A percentile compares a stretch with the other conserved stretches of the same genome.
These are phyloP conservation scores for Anisodus tanguticus DNA, from an alignment of 257 asterid genomes.

Conservation along the genomic window DNA sequence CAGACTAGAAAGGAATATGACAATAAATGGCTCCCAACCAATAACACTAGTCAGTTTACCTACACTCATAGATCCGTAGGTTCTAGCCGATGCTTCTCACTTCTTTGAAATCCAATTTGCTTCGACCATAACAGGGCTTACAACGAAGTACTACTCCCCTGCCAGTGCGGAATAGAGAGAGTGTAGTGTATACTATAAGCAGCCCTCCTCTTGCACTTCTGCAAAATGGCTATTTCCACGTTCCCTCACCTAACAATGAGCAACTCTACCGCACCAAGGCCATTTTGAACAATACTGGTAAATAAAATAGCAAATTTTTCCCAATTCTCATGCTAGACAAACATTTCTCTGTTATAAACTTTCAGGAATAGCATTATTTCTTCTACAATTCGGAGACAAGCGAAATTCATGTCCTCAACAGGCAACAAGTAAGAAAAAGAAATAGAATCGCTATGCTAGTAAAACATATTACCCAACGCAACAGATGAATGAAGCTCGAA, in stretches of 20 bases:
- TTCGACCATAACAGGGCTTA: not conserved
- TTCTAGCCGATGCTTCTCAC: not conserved
- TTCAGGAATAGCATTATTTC: not conserved
- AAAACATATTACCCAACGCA: conserved; percentile 23
- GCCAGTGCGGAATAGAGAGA: not conserved
- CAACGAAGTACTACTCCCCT: not conserved
- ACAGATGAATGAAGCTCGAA: conserved; percentile 13
- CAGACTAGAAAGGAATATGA: not conserved
- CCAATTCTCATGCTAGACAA: not conserved
- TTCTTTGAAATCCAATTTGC: not conserved
- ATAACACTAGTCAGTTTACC: not conserved
- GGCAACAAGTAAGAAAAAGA: not conserved
- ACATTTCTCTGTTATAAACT: conserved; percentile 8
- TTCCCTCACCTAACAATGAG: not conserved
- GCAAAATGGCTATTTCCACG: not conserved
- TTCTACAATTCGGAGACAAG: not conserved
- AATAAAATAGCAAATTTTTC: not conserved
- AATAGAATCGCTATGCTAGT: not conserved
- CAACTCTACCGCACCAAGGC: not conserved
- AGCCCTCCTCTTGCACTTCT: not conserved
- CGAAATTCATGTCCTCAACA: not conserved
- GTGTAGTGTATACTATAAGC: not conserved
- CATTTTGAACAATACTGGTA: not conserved
- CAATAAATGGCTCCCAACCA: not conserved
- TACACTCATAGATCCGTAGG: not conserved